A percentile compares a stretch with the other conserved stretches of the same genome.
Conservation (phyloP, 73 alveolate species). For the Stentor coeruleus region DNA sequence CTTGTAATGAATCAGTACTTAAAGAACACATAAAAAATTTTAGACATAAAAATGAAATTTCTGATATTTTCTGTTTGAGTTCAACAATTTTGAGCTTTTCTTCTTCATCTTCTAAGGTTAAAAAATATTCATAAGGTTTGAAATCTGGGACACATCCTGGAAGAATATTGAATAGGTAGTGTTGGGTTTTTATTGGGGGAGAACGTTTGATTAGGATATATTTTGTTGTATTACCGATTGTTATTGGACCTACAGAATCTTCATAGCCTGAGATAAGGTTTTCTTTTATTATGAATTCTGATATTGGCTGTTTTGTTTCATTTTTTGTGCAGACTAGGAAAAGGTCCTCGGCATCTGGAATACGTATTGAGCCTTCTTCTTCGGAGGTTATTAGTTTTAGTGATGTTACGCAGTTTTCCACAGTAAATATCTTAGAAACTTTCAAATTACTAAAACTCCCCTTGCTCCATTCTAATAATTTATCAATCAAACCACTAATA, state of each 20-base stretch:
- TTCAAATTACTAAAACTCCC: not conserved
- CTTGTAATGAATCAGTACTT: not conserved
- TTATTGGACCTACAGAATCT: not conserved
- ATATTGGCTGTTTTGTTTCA: not conserved
- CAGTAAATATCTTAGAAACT: not conserved
- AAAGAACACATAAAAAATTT: not conserved
- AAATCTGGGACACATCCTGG: not conserved
- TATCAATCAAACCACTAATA: not conserved
- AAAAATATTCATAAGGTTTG: not conserved
- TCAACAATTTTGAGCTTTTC: not conserved
- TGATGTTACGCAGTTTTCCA: not conserved
- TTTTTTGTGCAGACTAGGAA: not conserved
- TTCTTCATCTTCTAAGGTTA: not conserved
- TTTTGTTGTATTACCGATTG: not conserved
- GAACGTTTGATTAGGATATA: not conserved
- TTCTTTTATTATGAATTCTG: not conserved
- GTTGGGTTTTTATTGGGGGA: not conserved
- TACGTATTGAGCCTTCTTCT: not conserved
- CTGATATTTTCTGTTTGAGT: not conserved
- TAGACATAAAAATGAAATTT: not conserved
- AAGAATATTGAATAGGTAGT: not conserved
- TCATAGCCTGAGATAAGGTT: not conserved
- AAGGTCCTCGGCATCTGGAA: not conserved
- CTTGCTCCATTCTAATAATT: constrained; percentile 5
- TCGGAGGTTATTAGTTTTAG: not conserved